A percentile compares a stretch with the other conserved stretches of the same genome.
phyloP scores from a whole-genome alignment of 2,329 filamentous ascomycete species.

The Lachnellula suecica region DNA sequence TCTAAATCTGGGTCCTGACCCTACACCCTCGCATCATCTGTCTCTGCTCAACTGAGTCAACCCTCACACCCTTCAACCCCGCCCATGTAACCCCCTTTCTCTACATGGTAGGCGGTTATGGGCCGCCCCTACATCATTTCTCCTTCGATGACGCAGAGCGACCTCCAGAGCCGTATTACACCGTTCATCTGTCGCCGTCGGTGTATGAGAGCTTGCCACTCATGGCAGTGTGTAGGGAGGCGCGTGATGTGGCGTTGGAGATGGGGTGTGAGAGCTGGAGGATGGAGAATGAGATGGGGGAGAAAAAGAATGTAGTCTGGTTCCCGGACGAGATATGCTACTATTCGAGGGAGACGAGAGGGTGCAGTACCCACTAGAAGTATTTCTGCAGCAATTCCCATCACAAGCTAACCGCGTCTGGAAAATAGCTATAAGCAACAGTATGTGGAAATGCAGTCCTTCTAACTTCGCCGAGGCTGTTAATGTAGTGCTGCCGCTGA shows the following conservation, averaged over 20 bases:
- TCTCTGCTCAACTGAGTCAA: too few species aligned
- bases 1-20: slow-evolving; percentile 4
- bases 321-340: neutral
- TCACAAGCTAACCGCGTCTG: neutral
- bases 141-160: neutral
- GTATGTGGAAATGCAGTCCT: neutral
- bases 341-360: neutral
- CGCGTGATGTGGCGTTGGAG: neutral
- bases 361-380: neutral
- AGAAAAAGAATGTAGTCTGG: neutral
- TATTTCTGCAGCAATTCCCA: neutral
- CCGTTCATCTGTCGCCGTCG: neutral
- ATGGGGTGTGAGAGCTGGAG: neutral
- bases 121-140: neutral
- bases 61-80: neutral
- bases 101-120: neutral
- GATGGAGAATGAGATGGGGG: neutral
- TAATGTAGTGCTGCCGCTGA: neutral
- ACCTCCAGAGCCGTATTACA: neutral
- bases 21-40: neutral
- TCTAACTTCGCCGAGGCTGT: too few species aligned
- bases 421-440: neutral
- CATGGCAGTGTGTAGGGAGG: neutral
- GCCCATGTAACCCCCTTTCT: neutral
- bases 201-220: neutral